Evolutionary conservation across 371 early-diverging fungal species (phyloP).

Genomic region (Haplosporangium sp.): DNA sequence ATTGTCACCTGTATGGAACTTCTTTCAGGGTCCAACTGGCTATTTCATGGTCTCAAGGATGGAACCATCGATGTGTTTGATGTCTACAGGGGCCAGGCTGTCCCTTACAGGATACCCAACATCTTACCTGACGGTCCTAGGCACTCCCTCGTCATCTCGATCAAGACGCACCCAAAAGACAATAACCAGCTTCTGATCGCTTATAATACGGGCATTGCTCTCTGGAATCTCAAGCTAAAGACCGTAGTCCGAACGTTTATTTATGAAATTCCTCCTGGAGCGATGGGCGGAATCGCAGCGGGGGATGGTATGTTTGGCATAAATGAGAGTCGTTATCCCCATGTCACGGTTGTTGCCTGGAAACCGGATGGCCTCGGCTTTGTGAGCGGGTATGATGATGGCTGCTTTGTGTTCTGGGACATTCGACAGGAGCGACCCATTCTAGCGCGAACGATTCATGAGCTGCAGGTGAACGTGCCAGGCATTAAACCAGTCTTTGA

Average conservation of each 20-base stretch:
- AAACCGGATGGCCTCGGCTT: slow-evolving; percentile 63
- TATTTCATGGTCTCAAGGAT: slow-evolving; percentile 67
- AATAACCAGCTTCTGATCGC: slow-evolving; percentile 64
- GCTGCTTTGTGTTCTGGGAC: slow-evolving; percentile 65
- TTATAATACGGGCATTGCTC: slow-evolving; percentile 59
- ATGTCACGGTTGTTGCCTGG: slow-evolving; percentile 59
- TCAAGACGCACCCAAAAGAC: slow-evolving; percentile 67
- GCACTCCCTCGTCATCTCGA: slow-evolving; percentile 56
- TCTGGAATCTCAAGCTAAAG: slow-evolving; percentile 65
- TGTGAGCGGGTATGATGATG: slow-evolving; percentile 69
- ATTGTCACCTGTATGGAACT: slow-evolving; percentile 65
- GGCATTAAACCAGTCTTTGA: slow-evolving; percentile 36
- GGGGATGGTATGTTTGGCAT: slow-evolving; percentile 12
- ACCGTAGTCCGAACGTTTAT: slow-evolving; percentile 51
- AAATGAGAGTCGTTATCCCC: slow-evolving; percentile 38
- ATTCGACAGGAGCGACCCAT: slow-evolving; percentile 58
- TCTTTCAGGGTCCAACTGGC: slow-evolving; percentile 66
- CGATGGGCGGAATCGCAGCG: slow-evolving; percentile 40
- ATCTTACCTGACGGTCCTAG: slow-evolving; percentile 42
- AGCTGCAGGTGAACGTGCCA: slow-evolving; percentile 50
- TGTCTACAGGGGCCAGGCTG: slow-evolving; percentile 58
- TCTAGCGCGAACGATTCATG: slow-evolving; percentile 58
- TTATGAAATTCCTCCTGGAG: slow-evolving; percentile 47
- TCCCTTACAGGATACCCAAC: slow-evolving; percentile 62
- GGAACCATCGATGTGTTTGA: slow-evolving; percentile 69